Evolutionary conservation across 1,139 yeast genomes (phyloP), one percentile per base, ranked within the genome.

Genomic region (Cylindricascospora bacillispora): DNA sequence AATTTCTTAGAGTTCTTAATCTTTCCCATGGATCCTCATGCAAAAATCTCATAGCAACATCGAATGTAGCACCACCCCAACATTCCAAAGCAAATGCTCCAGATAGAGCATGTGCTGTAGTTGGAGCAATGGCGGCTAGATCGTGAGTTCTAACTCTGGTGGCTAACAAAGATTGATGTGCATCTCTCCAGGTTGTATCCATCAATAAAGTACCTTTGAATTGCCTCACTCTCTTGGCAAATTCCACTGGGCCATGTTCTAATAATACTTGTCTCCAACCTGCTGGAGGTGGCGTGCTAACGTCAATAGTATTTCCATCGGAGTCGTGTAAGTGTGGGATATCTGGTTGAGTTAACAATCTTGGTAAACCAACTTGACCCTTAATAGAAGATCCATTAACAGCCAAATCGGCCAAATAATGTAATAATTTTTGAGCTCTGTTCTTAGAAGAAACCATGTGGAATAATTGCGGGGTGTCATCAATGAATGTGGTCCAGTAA

Each of bases 41-140:
- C 50, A 89, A 69, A 68, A 92, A 92, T 60, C 98, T 74, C 97
- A 89, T 86, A 37, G 95, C 81, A 33, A 89, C 98, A 55, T 89
- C 99, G 52, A 89, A 89, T 20, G 99, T 89, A 34, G 99, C 98
- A 61, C 99, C 99, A 62, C 99, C 99, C 99, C 99, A 89, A 65
- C 97, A 89, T 64, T 89, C 99, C 34, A 89, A 66, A 11, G 98
- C 92, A 59, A 83, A 92, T 1, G 94, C 93, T 36, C 93, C 92
- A 40, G 79, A 62, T 47, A 85, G 62, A 13, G 95, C 98, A 53
- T 80, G 76, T 2, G 95, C 82, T 19, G 99, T 89, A 32, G 93
- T 73, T 35, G 86, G 89, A 15, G 98, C 98, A 62, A 92, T 82
- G 43, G 85, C 81, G 35, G 78, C 64, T 50, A 89, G 64, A 57